Base-by-base conservation (phyloP, 352 stramenopile species). In the Pythium aquatile region DNA sequence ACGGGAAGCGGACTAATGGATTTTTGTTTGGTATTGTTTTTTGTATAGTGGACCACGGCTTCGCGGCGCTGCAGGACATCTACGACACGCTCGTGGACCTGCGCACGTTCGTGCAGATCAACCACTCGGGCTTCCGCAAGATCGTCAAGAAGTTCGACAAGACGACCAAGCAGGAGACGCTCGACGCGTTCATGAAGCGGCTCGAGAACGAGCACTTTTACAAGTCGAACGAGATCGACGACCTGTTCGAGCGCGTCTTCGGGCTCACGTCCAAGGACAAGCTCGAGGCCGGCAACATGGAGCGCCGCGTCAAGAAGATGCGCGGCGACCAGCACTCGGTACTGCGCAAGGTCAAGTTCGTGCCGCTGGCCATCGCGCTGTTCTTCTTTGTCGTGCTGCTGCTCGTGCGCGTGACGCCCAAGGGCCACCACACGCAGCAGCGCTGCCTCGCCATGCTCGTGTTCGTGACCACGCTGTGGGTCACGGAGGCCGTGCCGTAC, bases 81-180 rank as follows among this genome's bases (percentile, higher is more conserved):
- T 97, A 97, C 61, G 87, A 96, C 57, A 91, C 90, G 61, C 69
- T 97, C 33, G 83, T 96, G 65, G 89, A 96, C 44, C 64, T 98
- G 51, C 81, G 87, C n/a, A 92, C 76, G 40, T 98, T 94, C 63
- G 89, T 97, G 44, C 82, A 96, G 65, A 93, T 97, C 53, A 98
- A 98, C 73, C 81, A 93, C 73, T 96, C 88, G 61, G 91, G 90
- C 29, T 97, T 98, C 65, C 83, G 90, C 3, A 98, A 98, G 72
- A 97, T 97, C 52, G 89, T 98, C 44, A 98, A 98, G 72, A 98
- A 97, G 88, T 97, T 94, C 81, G 91, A 97, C 79, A 97, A 97
- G 76, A 91, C 86, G 7, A 83, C 85, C 20, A 91, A 93, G 58
- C 76, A 72, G 29, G 67, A 79, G 35, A 87, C 72, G 57, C 78